phyloP scores from a whole-genome alignment of 2,329 filamentous ascomycete species.

The Paecilomyces sp. region DNA sequence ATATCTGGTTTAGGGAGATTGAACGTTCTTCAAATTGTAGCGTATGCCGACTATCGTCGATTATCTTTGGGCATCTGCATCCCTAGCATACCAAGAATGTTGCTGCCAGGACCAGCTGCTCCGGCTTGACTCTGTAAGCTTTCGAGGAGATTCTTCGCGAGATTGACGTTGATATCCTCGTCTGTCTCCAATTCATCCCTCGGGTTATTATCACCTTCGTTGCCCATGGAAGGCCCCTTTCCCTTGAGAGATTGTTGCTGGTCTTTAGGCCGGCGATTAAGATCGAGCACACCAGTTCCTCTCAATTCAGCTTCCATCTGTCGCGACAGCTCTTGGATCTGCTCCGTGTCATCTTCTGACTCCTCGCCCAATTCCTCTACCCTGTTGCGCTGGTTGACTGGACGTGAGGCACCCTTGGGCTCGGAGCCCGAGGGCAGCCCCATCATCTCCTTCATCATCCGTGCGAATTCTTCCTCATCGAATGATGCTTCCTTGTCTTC shows the following conservation, averaged over 20 bases:
- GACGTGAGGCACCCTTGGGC: slow-evolving; percentile 12
- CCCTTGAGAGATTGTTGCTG: slow-evolving; percentile 19
- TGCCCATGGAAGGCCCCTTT: slow-evolving; percentile 17
- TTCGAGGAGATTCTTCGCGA: slow-evolving; percentile 85
- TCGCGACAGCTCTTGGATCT: slow-evolving; percentile 36
- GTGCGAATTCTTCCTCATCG: slow-evolving; percentile 75
- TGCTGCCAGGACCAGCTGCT: slow-evolving; percentile 76
- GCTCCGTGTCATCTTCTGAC: slow-evolving; percentile 54
- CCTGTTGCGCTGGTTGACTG: slow-evolving; percentile 19
- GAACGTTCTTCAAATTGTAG: not conserved
- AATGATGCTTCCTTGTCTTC: slow-evolving; percentile 73
- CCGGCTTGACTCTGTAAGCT: slow-evolving; percentile 89
- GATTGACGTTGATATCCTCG: slow-evolving; percentile 73
- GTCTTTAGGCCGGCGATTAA: slow-evolving; percentile 18
- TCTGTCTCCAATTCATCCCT: slow-evolving; percentile 34
- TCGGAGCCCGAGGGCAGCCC: slow-evolving; percentile 49
- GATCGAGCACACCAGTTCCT: slow-evolving; percentile 37
- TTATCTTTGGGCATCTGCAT: slow-evolving; percentile 75
- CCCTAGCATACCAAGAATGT: slow-evolving; percentile 81
- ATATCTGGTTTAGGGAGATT: not conserved
- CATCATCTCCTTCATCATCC: slow-evolving; percentile 91
- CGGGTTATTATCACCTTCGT: slow-evolving; percentile 10
- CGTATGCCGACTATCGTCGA: slow-evolving; percentile 10
- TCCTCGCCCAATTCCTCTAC: slow-evolving; percentile 45
- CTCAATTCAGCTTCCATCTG: slow-evolving; percentile 43